Evolutionary conservation across 106 monocot species (phyloP), one percentile per base, ranked within the genome.

Genomic region (Dioscorea zingiberensis): DNA sequence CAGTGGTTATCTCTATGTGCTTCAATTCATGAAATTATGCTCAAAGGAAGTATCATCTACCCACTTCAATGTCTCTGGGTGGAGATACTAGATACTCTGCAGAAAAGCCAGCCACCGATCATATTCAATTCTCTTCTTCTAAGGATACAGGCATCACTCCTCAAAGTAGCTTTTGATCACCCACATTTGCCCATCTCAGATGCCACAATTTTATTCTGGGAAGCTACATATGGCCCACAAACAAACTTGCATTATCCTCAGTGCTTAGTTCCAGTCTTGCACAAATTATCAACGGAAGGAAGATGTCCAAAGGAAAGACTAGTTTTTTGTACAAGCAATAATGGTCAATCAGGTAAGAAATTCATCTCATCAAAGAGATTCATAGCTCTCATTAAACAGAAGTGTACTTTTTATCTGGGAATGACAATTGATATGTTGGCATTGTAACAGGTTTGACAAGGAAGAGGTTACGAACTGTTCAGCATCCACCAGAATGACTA

Each of bases 81-180:
- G 26, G 29, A 70, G 15, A 74, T 67, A 30, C 63, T 83, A 18
- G 62, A 59, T 55, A 73, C 62, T 70, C 64, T 83, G n/a, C 54
- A 68, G 67, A 73, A 60, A 44, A 71, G 58, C 51, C 59, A 76
- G 18, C 81, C 79, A 48, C 59, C 68, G 26, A 69, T 75, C 25
- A 60, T 59, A 13, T 79, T 69, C 14, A 62, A 87, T 74, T 73
- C 82, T 60, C 47, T 7, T 25, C 64, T 79, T 19, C 62, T 87
- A 32, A 15, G 54, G 59, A 17, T 47, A 8, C 76, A 76, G 45
- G 73, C 69, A 44, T 54, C 69, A 63, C 66, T 80, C 29, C 71
- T 87, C 47, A 66, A 74, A 62, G 47, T 29, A 49, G 59, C 83
- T 55, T 71, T 83, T 24, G 71, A 74, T 67, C 83, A 87, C 54